These are phyloP conservation scores for Aureobasidium mangrovei DNA, from an alignment of 2,329 filamentous ascomycete genomes.

Conservation along the genomic window DNA sequence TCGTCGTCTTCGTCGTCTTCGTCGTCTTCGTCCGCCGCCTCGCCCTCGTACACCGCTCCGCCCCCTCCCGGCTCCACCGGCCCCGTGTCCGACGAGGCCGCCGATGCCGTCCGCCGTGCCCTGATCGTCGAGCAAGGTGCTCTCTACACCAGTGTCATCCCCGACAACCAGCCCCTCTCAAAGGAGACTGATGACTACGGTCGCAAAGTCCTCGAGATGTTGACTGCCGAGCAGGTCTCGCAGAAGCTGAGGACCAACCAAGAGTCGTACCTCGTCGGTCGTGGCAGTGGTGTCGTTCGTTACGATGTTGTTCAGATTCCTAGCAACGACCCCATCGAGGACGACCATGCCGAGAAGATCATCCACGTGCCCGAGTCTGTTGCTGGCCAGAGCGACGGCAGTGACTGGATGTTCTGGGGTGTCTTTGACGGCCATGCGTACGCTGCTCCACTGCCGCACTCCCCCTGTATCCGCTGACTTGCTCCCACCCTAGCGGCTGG, in stretches of 20 bases:
- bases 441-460: conserved; percentile 21
- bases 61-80: conserved; percentile 16
- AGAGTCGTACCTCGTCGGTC: conserved; percentile 81
- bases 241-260: conserved; percentile 82
- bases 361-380: conserved; percentile 69
- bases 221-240: conserved; percentile 88
- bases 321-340: conserved; percentile 95
- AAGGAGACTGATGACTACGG: conserved; percentile 83
- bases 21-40: conserved; percentile 11
- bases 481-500: conserved; percentile 65
- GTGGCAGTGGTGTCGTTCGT: conserved; percentile 82
- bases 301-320: conserved; percentile 93
- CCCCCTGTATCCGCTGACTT: not conserved
- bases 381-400: conserved; percentile 48
- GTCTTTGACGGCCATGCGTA: conserved; percentile 96
- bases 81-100: conserved; percentile 29
- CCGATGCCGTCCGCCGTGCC: conserved; percentile 54
- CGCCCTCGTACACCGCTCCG: conserved; percentile 16
- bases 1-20: conserved; percentile 25
- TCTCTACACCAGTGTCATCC: conserved; percentile 78
- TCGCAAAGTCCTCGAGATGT: conserved; percentile 84
- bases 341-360: conserved; percentile 97
- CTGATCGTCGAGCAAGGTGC: conserved; percentile 85
- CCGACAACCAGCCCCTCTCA: conserved; percentile 75
- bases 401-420: conserved; percentile 99